Percentiles rank a stretch among this genome's conserved stretches.
These are phyloP conservation scores for Paspalum vaginatum DNA, from an alignment of 176 grass and related monocot species.

Conservation along the genomic window DNA sequence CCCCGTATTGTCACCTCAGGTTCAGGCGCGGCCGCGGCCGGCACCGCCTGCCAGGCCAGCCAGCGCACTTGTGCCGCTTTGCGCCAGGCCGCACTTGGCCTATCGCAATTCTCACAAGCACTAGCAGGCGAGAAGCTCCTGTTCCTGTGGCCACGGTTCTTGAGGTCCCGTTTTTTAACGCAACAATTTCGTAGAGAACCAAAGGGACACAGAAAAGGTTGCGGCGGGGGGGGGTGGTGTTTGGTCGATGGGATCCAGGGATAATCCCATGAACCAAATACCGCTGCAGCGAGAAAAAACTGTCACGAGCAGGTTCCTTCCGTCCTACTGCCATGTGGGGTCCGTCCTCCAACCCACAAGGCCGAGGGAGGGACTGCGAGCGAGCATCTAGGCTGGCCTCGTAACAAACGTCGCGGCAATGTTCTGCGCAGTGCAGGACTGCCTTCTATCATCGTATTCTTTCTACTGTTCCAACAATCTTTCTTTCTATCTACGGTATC, in stretches of 20 bases:
- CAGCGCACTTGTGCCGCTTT: not conserved
- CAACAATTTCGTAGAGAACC: not conserved
- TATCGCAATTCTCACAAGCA: not conserved
- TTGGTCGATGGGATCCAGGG: no score
- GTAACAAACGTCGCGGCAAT: no score
- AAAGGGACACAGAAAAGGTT: no score
- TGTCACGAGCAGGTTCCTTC: not conserved
- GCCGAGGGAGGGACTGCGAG: not conserved
- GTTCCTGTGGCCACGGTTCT: conserved; percentile 3
- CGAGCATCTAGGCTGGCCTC: not conserved
- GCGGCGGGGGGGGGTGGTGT: no score
- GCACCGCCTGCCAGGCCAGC: not conserved
- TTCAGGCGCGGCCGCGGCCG: no score
- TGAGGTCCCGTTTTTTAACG: not conserved
- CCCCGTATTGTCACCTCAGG: conserved; percentile 59
- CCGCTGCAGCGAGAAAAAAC: not conserved
- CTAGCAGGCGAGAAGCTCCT: not conserved
- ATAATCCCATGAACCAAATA: no score
- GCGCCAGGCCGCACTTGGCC: conserved; percentile 15
- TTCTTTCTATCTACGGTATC: no score
- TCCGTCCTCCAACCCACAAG: no score
- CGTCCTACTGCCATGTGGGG: not conserved
- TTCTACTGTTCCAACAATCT: no score
- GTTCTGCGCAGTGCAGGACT: no score
- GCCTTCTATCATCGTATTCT: no score